A percentile compares a stretch with the other conserved stretches of the same genome.
These are phyloP conservation scores for Wickerhamiella spandovensis DNA, from an alignment of 805 yeast species.

Conservation along the genomic window DNA sequence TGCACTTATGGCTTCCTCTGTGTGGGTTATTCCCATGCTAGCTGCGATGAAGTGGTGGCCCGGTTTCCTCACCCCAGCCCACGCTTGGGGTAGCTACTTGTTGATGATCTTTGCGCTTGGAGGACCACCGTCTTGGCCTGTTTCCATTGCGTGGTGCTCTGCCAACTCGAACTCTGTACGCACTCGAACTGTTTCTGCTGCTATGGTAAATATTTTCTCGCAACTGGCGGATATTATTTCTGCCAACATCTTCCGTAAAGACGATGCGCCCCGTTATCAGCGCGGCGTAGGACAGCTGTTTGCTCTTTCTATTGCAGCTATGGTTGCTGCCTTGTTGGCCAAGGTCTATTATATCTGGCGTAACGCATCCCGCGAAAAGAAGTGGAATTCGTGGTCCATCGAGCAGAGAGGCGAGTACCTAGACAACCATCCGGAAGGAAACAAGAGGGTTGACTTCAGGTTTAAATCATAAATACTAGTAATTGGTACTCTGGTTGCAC, in stretches of 20 bases:
- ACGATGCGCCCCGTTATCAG: slow-evolving; percentile 47
- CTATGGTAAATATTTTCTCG: slow-evolving; percentile 49
- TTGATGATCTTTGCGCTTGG: slow-evolving; percentile 19
- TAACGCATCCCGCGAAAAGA: slow-evolving; percentile 26
- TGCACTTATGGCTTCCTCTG: slow-evolving; percentile 6
- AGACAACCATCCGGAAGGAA: slow-evolving; percentile 39
- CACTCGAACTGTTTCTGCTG: slow-evolving; percentile 51
- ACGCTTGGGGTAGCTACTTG: slow-evolving; percentile 22
- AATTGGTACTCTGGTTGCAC: no score
- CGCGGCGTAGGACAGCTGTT: slow-evolving; percentile 35
- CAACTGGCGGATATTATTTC: slow-evolving; percentile 45
- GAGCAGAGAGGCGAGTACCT: slow-evolving; percentile 40
- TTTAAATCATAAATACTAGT: slow-evolving; percentile 14
- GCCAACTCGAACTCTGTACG: slow-evolving; percentile 48
- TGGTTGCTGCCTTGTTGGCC: slow-evolving; percentile 14
- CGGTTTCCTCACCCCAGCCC: slow-evolving; percentile 9
- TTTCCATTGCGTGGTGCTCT: slow-evolving; percentile 36
- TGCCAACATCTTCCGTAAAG: slow-evolving; percentile 41
- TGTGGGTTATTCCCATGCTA: slow-evolving; percentile 14
- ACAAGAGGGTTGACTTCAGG: slow-evolving; percentile 42
- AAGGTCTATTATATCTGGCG: slow-evolving; percentile 24
- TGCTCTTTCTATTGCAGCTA: slow-evolving; percentile 15
- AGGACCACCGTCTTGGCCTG: slow-evolving; percentile 18
- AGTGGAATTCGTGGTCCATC: slow-evolving; percentile 38
- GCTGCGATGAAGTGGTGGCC: slow-evolving; percentile 17